Percentiles rank a stretch among this genome's conserved stretches.
These are phyloP conservation scores for Umbelopsis sp. DNA, from an alignment of 192 early-diverging fungal species.

Conservation along the genomic window DNA sequence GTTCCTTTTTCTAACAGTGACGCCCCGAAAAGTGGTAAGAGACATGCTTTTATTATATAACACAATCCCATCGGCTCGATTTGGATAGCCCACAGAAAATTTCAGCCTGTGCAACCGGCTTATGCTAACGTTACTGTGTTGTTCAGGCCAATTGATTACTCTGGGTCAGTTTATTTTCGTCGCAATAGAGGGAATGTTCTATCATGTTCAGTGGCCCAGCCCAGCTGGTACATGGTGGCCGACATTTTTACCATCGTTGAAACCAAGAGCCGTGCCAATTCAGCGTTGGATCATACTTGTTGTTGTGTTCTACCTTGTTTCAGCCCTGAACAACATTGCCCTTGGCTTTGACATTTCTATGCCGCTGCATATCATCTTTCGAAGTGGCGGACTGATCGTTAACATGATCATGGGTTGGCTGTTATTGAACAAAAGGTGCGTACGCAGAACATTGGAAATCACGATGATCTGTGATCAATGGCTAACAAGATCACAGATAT, in stretches of 20 bases:
- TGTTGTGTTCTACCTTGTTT: slow-evolving; percentile 74
- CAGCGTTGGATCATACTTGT: slow-evolving; percentile 77
- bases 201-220: slow-evolving; percentile 58
- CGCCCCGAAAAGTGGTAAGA: slow-evolving; percentile 57
- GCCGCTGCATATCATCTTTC: slow-evolving; percentile 90
- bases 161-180: slow-evolving; percentile 83
- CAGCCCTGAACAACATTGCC: slow-evolving; percentile 82
- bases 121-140: slow-evolving; percentile 44
- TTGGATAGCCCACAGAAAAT: not conserved
- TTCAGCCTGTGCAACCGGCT: slow-evolving; percentile 23
- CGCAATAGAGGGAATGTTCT: slow-evolving; percentile 65
- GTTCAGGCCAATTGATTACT: slow-evolving; percentile 76
- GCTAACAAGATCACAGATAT: slow-evolving; percentile 36
- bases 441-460: not conserved
- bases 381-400: slow-evolving; percentile 80
- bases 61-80: not conserved
- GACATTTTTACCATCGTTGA: slow-evolving; percentile 50
- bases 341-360: slow-evolving; percentile 82
- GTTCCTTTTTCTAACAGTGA: slow-evolving; percentile 37
- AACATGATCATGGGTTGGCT: slow-evolving; percentile 79
- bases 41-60: not conserved
- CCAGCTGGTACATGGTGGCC: slow-evolving; percentile 27
- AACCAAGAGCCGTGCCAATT: slow-evolving; percentile 67
- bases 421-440: slow-evolving; percentile 64
- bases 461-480: not conserved